Base-by-base conservation (phyloP, 805 yeast species). In the Vanderwaltozyma verrucispora region DNA sequence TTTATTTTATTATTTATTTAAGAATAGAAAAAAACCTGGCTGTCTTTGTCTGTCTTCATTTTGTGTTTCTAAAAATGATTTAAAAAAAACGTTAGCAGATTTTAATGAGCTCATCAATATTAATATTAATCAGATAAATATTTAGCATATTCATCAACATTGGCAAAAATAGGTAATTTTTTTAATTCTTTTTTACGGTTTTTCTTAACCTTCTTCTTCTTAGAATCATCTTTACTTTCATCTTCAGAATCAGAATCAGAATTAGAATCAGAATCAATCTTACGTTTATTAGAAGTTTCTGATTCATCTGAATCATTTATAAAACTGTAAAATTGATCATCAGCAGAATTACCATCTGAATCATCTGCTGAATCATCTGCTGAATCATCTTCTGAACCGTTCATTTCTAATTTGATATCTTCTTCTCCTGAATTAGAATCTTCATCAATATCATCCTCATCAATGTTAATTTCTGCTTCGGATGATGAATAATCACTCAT, bases 81-180 rank as follows among this genome's bases (percentile, higher is more conserved):
- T 21, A 21, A 21, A n/a, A n/a, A n/a, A n/a, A n/a, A n/a, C n/a
- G n/a, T n/a, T n/a, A n/a, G n/a, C 24, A 21, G 10, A 21, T 21
- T 24, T 4, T 24, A 13, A 12, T 10, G 5, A 16, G 5, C 8
- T 6, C 7, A 24, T 24, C 11, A 24, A 21, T 25, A 25, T 29
- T 63, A 71, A 34, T 77, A 83, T 36, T 75, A 82, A 21, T 79
- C 83, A 13, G 82, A 77, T 21, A 83, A 62, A 48, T 77, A 79
- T 53, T 83, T 68, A 20, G 89, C 79, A 55, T 86, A 87, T 43
- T 83, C 95, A 30, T 83, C 95, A 9, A 78, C 94, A 32, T 87
- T 78, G 1, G 95, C 96, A 64, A 86, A 88, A 16, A 77, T 68
- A 17, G 96, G 96, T 42, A 88, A 65, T 33, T 71, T 75, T 52